Evolutionary conservation across 352 stramenopile genomes (phyloP).

Genomic region (Phytophthora pluvialis): DNA sequence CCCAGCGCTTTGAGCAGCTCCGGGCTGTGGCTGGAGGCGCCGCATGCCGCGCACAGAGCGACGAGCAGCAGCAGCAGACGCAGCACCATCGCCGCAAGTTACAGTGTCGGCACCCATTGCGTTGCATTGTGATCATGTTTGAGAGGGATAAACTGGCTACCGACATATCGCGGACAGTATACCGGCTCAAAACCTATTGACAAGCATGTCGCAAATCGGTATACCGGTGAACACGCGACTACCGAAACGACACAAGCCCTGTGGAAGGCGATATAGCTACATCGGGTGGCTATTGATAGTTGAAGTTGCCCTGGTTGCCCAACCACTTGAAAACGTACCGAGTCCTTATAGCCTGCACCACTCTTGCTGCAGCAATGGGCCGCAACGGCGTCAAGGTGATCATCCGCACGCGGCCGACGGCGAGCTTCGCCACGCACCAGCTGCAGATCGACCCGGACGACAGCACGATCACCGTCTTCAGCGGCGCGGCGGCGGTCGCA

Average conservation of each 20-base stretch:
- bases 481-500: conserved; percentile 16
- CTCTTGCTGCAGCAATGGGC: conserved; percentile 33
- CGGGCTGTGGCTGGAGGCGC: conserved; percentile 7
- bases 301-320: conserved; percentile 19
- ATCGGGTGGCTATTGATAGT: neutral
- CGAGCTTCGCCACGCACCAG: conserved; percentile 76
- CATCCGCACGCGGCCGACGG: conserved; percentile 82
- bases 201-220: too few species aligned
- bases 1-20: conserved; percentile 53
- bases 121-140: conserved; percentile 15
- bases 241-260: too few species aligned
- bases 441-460: conserved; percentile 84
- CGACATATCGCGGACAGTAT: neutral
- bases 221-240: too few species aligned
- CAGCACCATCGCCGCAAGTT: neutral
- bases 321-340: neutral
- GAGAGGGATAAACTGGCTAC: neutral
- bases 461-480: conserved; percentile 72
- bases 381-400: conserved; percentile 85
- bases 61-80: conserved; percentile 15
- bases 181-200: too few species aligned
- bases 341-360: neutral
- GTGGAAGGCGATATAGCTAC: too few species aligned
- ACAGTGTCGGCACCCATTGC: too few species aligned
- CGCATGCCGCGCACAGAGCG: conserved; percentile 3